phyloP scores from a whole-genome alignment of 176 grass and related monocot species.

The Eragrostis nindensis region DNA sequence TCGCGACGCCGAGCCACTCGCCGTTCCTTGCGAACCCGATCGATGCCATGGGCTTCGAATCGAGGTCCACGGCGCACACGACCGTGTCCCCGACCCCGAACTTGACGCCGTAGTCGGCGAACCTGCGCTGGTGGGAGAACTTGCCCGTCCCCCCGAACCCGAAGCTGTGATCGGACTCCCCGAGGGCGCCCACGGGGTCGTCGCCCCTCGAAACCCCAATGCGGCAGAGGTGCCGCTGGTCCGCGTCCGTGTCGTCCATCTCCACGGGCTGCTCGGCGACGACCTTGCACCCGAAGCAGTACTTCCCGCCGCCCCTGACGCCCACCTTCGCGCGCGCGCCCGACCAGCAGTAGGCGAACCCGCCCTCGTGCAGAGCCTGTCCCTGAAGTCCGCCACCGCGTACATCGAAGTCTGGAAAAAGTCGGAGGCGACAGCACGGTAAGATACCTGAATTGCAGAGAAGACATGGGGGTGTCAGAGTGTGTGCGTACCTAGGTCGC shows the following conservation, averaged over 20 bases:
- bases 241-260: conserved; percentile 53
- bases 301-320: conserved; percentile 51
- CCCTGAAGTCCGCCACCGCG: conserved; percentile 45
- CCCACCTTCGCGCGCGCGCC: conserved; percentile 63
- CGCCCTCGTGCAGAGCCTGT: conserved; percentile 51
- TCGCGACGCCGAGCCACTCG: conserved; percentile 49
- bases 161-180: conserved; percentile 58
- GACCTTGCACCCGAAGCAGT: conserved; percentile 71
- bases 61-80: conserved; percentile 68
- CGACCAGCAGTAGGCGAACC: conserved; percentile 79
- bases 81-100: conserved; percentile 67
- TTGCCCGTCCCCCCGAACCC: conserved; percentile 72
- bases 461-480: background rate
- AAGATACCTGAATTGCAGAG: background rate
- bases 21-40: conserved; percentile 68
- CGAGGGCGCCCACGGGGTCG: conserved; percentile 54
- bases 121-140: conserved; percentile 55
- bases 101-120: conserved; percentile 46
- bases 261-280: conserved; percentile 59
- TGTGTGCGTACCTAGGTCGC: conserved; percentile 53
- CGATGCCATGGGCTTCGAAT: conserved; percentile 50
- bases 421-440: background rate
- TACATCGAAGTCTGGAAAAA: conserved; percentile 60
- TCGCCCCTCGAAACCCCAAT: conserved; percentile 57
- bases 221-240: conserved; percentile 62